Percentiles rank a stretch among this genome's conserved stretches.
These are phyloP conservation scores for Akanthomyces uredinophilus DNA, from an alignment of 2,329 filamentous ascomycete genomes.

Conservation along the genomic window DNA sequence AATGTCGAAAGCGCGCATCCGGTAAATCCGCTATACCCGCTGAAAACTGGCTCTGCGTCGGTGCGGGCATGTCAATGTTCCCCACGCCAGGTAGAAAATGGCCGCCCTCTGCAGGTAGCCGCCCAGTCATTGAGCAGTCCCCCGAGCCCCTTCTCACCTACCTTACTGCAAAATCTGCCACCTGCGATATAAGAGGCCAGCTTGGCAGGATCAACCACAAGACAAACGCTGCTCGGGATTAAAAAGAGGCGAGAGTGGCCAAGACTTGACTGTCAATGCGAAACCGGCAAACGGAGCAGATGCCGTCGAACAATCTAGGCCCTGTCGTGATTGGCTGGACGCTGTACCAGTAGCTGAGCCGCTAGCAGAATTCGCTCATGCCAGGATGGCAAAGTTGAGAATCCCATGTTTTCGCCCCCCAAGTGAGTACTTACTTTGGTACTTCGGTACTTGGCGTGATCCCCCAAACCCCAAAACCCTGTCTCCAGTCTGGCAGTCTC, in stretches of 20 bases:
- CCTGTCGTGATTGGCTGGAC: background rate
- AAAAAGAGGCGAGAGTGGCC: background rate
- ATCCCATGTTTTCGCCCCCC: conserved; percentile 1
- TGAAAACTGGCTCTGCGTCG: too few species aligned
- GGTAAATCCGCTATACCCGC: too few species aligned
- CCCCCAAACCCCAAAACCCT: background rate
- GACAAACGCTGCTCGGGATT: too few species aligned
- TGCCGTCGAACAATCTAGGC: background rate
- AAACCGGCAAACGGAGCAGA: background rate
- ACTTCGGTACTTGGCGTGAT: too few species aligned
- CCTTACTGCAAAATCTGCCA: too few species aligned
- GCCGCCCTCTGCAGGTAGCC: background rate
- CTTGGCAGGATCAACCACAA: too few species aligned
- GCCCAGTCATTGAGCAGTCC: background rate
- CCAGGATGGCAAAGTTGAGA: conserved; percentile 9
- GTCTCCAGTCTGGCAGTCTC: too few species aligned
- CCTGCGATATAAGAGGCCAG: too few species aligned
- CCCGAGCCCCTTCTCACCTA: background rate
- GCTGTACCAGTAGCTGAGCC: background rate
- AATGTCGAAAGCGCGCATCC: too few species aligned
- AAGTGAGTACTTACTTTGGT: background rate
- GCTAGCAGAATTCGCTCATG: background rate
- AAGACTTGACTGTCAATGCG: background rate
- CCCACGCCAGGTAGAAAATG: background rate
- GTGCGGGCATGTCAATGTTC: background rate